Base-by-base conservation (phyloP, 1,139 yeast genomes). In the Hemisphaericaspora xylofermentans region DNA sequence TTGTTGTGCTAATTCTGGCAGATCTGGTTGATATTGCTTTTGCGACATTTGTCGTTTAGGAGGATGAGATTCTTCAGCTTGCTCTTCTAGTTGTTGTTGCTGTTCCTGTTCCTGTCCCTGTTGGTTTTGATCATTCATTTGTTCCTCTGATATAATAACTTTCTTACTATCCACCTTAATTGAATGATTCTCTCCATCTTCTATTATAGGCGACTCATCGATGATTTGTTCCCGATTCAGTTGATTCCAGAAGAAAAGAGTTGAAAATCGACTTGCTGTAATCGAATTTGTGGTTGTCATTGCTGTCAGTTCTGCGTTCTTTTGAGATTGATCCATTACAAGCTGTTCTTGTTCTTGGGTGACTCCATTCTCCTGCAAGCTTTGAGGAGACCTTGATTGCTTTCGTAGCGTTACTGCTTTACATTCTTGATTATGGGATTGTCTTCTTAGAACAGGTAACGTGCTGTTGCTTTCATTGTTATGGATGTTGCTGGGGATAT, bases 231-330 rank as follows among this genome's bases (percentile, higher is more conserved):
- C 9, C 25, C 26, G 21, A n/a, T 25, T 25, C 19, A 17, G 40
- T 32, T 37, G 37, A 30, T 29, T 28, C 41, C 41, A 39, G 27
- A 34, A 34, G 18, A 34, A 22, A 7, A 39, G 31, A 2, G 41
- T 25, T 5, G 41, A 33, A 15, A 39, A 17, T 9, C 37, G 34
- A 14, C 29, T 34, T 6, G 38, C 15, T 38, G 41, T 15, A 17
- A 12, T 33, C 22, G 17, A 19, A 28, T 6, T 29, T 13, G 38
- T 17, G 4, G 36, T 16, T 21, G 18, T 30, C 14, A 18, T 14
- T 4, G 19, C 19, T 15, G 30, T 21, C 27, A 10, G 13, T 25
- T 32, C 33, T 16, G 12, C 29, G 8, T 5, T 9, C 16, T 4
- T 13, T 13, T 26, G 15, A 26, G 16, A 3, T 26, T 13, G 16